phyloP scores from a whole-genome alignment of 768 basidiomycete genomes.

The Leccinum uliginosum region DNA sequence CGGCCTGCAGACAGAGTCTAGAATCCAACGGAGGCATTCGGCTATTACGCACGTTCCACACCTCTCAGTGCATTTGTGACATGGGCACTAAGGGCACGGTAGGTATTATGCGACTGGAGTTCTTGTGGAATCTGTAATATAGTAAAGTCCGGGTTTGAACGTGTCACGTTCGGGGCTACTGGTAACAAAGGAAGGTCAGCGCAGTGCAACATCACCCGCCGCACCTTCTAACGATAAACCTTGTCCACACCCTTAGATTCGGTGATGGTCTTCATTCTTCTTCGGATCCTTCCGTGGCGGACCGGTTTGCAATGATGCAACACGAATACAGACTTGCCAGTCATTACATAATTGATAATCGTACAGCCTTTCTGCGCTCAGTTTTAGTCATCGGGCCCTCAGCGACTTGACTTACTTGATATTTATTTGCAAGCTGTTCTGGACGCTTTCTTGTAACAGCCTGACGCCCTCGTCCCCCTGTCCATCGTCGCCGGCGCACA shows the following conservation, averaged over 20 bases:
- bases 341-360: constrained; percentile 70
- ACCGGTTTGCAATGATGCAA: constrained; percentile 57
- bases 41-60: constrained; percentile 57
- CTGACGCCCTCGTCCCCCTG: constrained; percentile 56
- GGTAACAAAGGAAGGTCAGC: constrained; percentile 54
- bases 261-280: constrained; percentile 65
- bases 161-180: constrained; percentile 52
- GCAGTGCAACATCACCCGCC: constrained; percentile 1
- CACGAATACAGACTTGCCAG: constrained; percentile 66
- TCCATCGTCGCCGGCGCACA: constrained; percentile 60
- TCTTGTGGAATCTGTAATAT: constrained; percentile 66
- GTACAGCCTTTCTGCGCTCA: constrained; percentile 72
- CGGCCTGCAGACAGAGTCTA: constrained; percentile 27
- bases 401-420: constrained; percentile 49
- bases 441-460: constrained; percentile 61
- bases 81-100: constrained; percentile 50
- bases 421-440: constrained; percentile 38
- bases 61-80: constrained; percentile 66
- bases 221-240: not conserved
- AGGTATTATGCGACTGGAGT: constrained; percentile 50
- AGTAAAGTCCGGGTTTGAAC: constrained; percentile 52
- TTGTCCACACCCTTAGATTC: constrained; percentile 35
- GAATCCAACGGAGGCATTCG: constrained; percentile 33
- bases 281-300: constrained; percentile 53
- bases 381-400: constrained; percentile 4